Evolutionary conservation across 495 filamentous ascomycete species (phyloP).

Genomic region (Penicillium longicatenatum): DNA sequence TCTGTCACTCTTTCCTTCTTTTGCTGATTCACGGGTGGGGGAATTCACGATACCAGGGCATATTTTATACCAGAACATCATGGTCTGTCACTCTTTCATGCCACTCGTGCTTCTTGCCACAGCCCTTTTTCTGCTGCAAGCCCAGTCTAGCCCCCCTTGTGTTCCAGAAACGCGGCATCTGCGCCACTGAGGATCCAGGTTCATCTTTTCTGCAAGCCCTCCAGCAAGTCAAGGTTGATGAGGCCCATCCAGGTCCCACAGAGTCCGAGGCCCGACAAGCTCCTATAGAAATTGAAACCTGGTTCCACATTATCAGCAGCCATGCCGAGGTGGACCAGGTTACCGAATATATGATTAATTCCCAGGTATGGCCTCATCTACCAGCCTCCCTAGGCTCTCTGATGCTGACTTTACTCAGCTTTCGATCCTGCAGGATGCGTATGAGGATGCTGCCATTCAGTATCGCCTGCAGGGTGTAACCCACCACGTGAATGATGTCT

Average conservation of each 20-base stretch:
- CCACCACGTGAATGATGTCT: conserved; percentile 70
- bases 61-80: conserved; percentile 24
- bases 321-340: conserved; percentile 32
- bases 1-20: not conserved
- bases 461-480: conserved; percentile 68
- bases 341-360: conserved; percentile 42
- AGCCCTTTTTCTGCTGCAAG: conserved; percentile 17
- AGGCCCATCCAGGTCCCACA: conserved; percentile 10
- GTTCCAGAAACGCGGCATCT: conserved; percentile 32
- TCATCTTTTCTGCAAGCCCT: conserved; percentile 31
- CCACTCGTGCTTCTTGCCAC: conserved; percentile 28
- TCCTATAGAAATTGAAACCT: conserved; percentile 49
- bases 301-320: conserved; percentile 51
- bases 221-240: conserved; percentile 24
- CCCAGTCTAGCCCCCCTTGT: conserved; percentile 24
- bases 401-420: conserved; percentile 25
- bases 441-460: conserved; percentile 43
- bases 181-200: conserved; percentile 41
- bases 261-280: conserved; percentile 26
- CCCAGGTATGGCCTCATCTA: conserved; percentile 37
- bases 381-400: not conserved
- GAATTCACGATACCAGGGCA: conserved; percentile 17
- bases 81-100: conserved; percentile 28
- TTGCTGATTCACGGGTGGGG: conserved; percentile 12
- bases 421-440: conserved; percentile 45